These are phyloP conservation scores for Apophysomyces elegans DNA, from an alignment of 371 early-diverging fungal genomes.

Conservation along the genomic window DNA sequence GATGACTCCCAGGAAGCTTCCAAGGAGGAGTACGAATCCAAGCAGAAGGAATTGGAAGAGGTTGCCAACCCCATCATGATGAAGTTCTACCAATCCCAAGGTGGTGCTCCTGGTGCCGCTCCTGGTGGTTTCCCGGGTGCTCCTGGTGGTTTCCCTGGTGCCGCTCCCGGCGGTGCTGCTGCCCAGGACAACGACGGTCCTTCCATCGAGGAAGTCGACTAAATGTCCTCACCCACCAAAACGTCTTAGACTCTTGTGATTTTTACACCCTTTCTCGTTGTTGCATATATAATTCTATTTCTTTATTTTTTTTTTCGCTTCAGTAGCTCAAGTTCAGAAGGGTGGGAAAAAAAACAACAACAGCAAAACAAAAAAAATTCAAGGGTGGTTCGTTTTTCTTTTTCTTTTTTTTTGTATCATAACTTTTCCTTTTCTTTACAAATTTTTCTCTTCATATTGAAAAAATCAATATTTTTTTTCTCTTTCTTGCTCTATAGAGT, in stretches of 20 bases:
- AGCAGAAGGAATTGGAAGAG: conserved; percentile 94
- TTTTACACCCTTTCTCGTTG: conserved; percentile 1
- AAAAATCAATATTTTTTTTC: background rate
- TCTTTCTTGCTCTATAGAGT: too few species aligned
- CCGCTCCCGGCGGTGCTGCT: conserved; percentile 72
- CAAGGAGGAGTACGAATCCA: conserved; percentile 93
- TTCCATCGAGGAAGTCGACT: conserved; percentile 54
- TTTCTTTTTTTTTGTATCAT: background rate
- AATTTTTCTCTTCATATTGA: background rate
- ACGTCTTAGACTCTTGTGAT: background rate
- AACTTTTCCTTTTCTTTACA: background rate
- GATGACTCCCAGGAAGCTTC: conserved; percentile 87
- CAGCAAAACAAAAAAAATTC: background rate
- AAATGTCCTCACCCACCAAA: conserved; percentile 22
- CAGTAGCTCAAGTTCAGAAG: background rate
- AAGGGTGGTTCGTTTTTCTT: background rate
- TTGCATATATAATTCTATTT: conserved; percentile 1
- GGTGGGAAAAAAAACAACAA: conserved; percentile 5
- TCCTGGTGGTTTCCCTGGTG: conserved; percentile 82
- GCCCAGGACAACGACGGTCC: conserved; percentile 68
- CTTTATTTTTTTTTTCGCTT: conserved; percentile 3
- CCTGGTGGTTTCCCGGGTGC: conserved; percentile 63
- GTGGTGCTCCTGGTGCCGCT: conserved; percentile 60
- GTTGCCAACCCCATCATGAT: conserved; percentile 96
- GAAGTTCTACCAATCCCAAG: conserved; percentile 75